Evolutionary conservation across 768 basidiomycete species (phyloP).

Genomic region (Boletellus ananiceps): DNA sequence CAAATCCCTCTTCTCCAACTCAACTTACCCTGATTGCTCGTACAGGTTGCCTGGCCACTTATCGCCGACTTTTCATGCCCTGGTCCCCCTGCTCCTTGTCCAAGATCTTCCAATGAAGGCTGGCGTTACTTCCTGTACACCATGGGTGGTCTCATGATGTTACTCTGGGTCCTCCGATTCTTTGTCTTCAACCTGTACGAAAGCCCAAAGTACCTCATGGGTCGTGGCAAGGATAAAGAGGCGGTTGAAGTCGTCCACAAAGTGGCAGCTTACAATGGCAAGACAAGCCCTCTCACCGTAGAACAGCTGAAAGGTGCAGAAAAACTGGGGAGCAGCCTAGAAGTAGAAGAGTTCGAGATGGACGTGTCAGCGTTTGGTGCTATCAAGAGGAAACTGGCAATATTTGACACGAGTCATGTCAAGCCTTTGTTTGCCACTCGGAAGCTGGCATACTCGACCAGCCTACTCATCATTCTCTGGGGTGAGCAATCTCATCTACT

Average conservation of each 20-base stretch:
- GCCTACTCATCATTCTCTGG: conserved; percentile 49
- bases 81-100: conserved; percentile 36
- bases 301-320: conserved; percentile 40
- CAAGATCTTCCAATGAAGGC: conserved; percentile 54
- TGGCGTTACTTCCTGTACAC: conserved; percentile 76
- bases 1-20: background rate
- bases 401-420: conserved; percentile 41
- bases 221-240: conserved; percentile 55
- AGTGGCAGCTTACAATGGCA: conserved; percentile 60
- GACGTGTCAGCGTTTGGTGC: conserved; percentile 37
- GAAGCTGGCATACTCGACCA: conserved; percentile 48
- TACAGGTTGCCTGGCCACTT: conserved; percentile 66
- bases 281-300: conserved; percentile 42
- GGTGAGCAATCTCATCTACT: conserved; percentile 26
- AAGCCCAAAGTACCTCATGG: conserved; percentile 69
- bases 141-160: conserved; percentile 67
- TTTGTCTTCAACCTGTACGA: conserved; percentile 65
- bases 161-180: conserved; percentile 59
- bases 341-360: conserved; percentile 15
- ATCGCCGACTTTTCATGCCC: conserved; percentile 65
- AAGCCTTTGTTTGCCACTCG: conserved; percentile 47
- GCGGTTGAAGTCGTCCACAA: conserved; percentile 60
- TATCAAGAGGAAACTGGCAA: conserved; percentile 35
- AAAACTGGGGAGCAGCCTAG: conserved; percentile 8
- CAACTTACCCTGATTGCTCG: background rate